Evolutionary conservation across 495 filamentous ascomycete species (phyloP).

Genomic region (Podospora pseudocomata): DNA sequence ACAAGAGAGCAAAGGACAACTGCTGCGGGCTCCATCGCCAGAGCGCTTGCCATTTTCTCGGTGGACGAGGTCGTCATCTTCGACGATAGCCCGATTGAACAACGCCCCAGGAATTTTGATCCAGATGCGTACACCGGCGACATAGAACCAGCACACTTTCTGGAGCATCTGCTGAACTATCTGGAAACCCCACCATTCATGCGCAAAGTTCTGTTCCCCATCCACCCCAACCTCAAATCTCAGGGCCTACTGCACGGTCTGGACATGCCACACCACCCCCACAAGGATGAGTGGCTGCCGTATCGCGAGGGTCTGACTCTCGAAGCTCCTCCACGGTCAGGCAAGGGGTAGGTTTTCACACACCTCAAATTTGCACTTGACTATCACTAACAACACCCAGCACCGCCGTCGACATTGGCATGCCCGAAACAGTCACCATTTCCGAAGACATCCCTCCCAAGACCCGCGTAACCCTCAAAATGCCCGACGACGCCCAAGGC

Average conservation of each 20-base stretch:
- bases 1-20: conserved; percentile 62
- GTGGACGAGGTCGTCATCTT: conserved; percentile 76
- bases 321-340: conserved; percentile 30
- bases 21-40: conserved; percentile 64
- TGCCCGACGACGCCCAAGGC: conserved; percentile 43
- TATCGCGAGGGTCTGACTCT: conserved; percentile 70
- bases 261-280: conserved; percentile 73
- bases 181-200: conserved; percentile 75
- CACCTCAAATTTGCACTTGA: neutral
- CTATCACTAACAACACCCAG: conserved; percentile 20
- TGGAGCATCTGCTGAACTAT: conserved; percentile 68
- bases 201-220: conserved; percentile 60
- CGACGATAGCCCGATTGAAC: conserved; percentile 52
- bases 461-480: conserved; percentile 63
- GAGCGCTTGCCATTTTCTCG: conserved; percentile 68
- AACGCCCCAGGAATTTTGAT: conserved; percentile 40
- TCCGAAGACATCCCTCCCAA: conserved; percentile 51
- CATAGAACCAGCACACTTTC: conserved; percentile 63
- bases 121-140: conserved; percentile 58
- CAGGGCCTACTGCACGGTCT: conserved; percentile 65
- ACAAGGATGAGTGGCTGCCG: conserved; percentile 59
- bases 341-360: conserved; percentile 31
- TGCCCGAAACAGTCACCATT: conserved; percentile 52
- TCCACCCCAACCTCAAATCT: conserved; percentile 64
- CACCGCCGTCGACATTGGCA: conserved; percentile 59